Evolutionary conservation across 495 filamentous ascomycete genomes (phyloP), one percentile per base, ranked within the genome.

Genomic region (Viridothelium virens): DNA sequence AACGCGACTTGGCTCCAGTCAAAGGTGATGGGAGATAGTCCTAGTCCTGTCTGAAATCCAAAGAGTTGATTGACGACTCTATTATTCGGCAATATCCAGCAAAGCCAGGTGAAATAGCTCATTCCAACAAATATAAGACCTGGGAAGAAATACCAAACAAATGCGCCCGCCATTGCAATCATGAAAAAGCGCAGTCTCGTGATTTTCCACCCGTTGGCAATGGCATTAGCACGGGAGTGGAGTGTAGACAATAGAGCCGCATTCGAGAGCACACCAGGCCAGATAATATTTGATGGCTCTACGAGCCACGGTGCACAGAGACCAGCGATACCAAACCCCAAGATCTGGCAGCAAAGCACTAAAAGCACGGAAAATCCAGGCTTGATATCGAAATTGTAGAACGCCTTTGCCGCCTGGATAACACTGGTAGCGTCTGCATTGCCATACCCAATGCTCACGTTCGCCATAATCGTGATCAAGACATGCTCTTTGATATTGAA

Each of bases 1-100:
- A 92, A 96, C 9, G 92, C 91, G 50, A 96, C 87, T 76, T 96
- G 92, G 0, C 89, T 86, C 92, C 92, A 96, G 77, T 96, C 92
- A 67, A 96, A 96, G 0, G 92, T 96, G 71, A 96, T 71, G 3
- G 92, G 86, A 62, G 94, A 93, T 67, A 96, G 80, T 2, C 91
- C 91, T 48, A 96, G 79, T 33, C 91, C 91, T 2, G 91, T 92
- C n/a, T 85, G 78, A 39, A 92, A 87, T 3, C 91, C 91, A 38
- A 66, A 66, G 9, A 63, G 56, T 56, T 66, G 65, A 44, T 66
- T 66, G 14, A 66, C 50, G 56, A 66, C 41, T 56, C 18, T 62
- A 70, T 86, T 92, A 36, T 88, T 74, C 1, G 92, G 92, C 1
- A 87, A 88, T 69, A 96, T 91, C 92, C 92, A 96, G 33, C 91